These are phyloP conservation scores for Macrophomina phaseolina DNA, from an alignment of 2,329 filamentous ascomycete genomes.

Conservation along the genomic window DNA sequence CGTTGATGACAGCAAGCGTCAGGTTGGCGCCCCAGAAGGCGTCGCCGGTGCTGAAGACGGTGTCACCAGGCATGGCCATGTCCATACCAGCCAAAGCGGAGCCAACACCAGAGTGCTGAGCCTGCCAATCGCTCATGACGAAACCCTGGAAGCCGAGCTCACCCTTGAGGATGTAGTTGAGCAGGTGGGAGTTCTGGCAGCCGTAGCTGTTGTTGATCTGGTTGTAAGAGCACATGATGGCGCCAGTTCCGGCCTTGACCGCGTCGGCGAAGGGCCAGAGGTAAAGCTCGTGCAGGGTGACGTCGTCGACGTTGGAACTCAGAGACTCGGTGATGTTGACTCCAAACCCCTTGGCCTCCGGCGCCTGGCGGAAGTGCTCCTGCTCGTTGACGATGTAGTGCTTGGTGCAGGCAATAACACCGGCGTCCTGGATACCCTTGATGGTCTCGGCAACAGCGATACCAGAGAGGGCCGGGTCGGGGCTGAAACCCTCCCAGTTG, in stretches of 20 bases:
- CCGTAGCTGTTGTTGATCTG: slow-evolving; percentile 80
- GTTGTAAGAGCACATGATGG: slow-evolving; percentile 70
- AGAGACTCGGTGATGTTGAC: slow-evolving; percentile 67
- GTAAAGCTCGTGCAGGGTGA: slow-evolving; percentile 68
- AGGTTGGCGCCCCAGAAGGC: slow-evolving; percentile 87
- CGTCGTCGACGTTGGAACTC: slow-evolving; percentile 68
- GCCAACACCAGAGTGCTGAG: slow-evolving; percentile 72
- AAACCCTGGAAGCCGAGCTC: slow-evolving; percentile 84
- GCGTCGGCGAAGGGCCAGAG: slow-evolving; percentile 64
- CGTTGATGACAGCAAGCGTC: slow-evolving; percentile 86
- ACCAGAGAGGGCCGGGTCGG: slow-evolving; percentile 78
- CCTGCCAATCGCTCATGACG: slow-evolving; percentile 74
- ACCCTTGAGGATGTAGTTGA: slow-evolving; percentile 78
- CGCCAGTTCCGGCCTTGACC: slow-evolving; percentile 55
- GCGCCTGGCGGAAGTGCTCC: slow-evolving; percentile 70
- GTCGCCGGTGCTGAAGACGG: slow-evolving; percentile 71
- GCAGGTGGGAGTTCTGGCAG: slow-evolving; percentile 78
- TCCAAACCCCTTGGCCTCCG: slow-evolving; percentile 64
- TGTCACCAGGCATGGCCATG: slow-evolving; percentile 90
- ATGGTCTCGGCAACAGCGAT: slow-evolving; percentile 74
- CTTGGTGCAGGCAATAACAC: slow-evolving; percentile 77
- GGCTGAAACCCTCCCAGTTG: slow-evolving; percentile 75
- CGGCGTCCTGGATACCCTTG: slow-evolving; percentile 79
- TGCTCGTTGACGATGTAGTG: slow-evolving; percentile 78
- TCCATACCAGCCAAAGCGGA: slow-evolving; percentile 76